phyloP scores from a whole-genome alignment of 495 filamentous ascomycete species.

The Neurospora tetrasperma region DNA sequence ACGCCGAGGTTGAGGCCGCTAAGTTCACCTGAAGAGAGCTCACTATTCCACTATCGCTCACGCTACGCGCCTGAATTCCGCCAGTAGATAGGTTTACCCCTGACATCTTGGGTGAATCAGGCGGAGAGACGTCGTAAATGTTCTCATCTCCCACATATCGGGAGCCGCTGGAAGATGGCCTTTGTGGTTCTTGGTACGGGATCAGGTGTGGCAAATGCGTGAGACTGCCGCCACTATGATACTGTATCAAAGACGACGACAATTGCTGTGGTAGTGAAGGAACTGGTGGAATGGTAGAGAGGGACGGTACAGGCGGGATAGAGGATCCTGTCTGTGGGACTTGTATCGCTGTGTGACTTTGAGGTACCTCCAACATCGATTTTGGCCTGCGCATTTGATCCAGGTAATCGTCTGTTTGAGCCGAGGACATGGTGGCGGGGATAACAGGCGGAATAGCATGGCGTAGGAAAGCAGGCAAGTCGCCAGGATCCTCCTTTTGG shows the following conservation, averaged over 20 bases:
- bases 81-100: constrained; percentile 5
- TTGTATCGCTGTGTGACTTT: constrained; percentile 8
- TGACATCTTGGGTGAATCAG: constrained; percentile 29
- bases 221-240: neutral
- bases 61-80: constrained; percentile 4
- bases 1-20: neutral
- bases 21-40: constrained; percentile 8
- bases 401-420: neutral
- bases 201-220: neutral
- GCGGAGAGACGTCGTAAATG: constrained; percentile 47
- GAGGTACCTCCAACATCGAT: constrained; percentile 9
- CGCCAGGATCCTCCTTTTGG: constrained; percentile 53
- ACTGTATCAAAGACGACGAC: neutral
- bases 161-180: constrained; percentile 17
- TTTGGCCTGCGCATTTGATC: constrained; percentile 3
- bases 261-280: constrained; percentile 9
- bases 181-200: constrained; percentile 4
- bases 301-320: constrained; percentile 9
- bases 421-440: neutral
- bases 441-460: constrained; percentile 25
- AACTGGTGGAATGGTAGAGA: constrained; percentile 14
- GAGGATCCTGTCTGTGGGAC: constrained; percentile 9
- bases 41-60: constrained; percentile 9
- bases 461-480: constrained; percentile 39
- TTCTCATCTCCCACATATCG: constrained; percentile 28